phyloP scores from a whole-genome alignment of 1,139 yeast genomes.

The Saccharomyces hybrid region DNA sequence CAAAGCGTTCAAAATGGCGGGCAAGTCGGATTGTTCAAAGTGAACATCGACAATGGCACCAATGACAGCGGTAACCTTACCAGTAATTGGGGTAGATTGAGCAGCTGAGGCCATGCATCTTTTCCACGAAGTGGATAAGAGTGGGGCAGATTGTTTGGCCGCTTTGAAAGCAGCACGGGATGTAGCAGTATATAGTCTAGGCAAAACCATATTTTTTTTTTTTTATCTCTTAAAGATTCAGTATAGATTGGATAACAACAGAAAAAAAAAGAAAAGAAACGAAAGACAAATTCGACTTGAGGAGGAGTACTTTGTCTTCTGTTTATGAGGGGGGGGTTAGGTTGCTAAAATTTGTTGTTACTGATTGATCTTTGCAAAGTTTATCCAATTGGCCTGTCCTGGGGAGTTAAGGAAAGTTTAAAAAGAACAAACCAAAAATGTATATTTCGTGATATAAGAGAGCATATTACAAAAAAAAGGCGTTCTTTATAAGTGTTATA shows the following conservation, averaged over 20 bases:
- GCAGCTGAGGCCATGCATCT: conserved; percentile 89
- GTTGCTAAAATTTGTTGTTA: conserved; percentile 1
- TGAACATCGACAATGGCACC: conserved; percentile 99
- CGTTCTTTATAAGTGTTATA: neutral
- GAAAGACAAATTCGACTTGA: conserved; percentile 1
- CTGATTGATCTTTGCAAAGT: neutral
- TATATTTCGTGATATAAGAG: neutral
- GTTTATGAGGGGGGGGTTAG: neutral
- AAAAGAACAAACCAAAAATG: neutral
- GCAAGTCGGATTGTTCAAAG: conserved; percentile 94
- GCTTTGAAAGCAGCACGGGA: conserved; percentile 87
- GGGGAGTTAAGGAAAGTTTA: neutral
- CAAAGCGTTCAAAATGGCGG: conserved; percentile 95
- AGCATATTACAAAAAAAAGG: neutral
- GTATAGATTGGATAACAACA: neutral
- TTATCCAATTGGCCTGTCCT: conserved; percentile 1
- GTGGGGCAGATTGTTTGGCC: conserved; percentile 66
- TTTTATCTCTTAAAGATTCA: neutral
- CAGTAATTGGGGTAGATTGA: conserved; percentile 60
- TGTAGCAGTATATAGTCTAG: conserved; percentile 86
- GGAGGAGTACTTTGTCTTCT: neutral
- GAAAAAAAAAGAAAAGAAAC: conserved; percentile 2
- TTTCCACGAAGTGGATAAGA: conserved; percentile 42
- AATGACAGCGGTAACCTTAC: conserved; percentile 96
- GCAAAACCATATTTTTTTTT: conserved; percentile 50